These are phyloP conservation scores for Fusarium tricinctum DNA, from an alignment of 2,329 filamentous ascomycete species.

Conservation along the genomic window DNA sequence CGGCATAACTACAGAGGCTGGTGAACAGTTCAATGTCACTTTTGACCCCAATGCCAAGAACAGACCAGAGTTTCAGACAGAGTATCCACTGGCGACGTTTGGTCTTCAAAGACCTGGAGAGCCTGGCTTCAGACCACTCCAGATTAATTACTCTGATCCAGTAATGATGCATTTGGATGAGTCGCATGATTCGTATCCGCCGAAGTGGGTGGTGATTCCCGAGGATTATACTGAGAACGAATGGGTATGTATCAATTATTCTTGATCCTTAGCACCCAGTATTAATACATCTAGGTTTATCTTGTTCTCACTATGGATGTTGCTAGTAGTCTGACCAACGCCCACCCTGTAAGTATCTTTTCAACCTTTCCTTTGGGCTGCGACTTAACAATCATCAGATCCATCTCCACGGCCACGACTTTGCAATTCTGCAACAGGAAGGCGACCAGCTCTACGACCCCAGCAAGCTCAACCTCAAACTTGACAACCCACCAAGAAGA, in stretches of 20 bases:
- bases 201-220: constrained; percentile 41
- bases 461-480: constrained; percentile 25
- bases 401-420: constrained; percentile 46
- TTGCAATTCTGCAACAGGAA: constrained; percentile 40
- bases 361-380: no score
- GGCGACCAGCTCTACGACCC: constrained; percentile 27
- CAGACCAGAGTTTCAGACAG: not conserved
- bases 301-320: constrained; percentile 38
- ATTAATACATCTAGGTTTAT: constrained; percentile 22
- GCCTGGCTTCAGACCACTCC: constrained; percentile 25
- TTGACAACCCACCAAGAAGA: constrained; percentile 63
- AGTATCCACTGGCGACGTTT: constrained; percentile 34
- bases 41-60: constrained; percentile 7
- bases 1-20: not conserved
- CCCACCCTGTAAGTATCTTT: constrained; percentile 37
- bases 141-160: constrained; percentile 39
- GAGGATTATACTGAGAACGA: constrained; percentile 39
- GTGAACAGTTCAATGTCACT: constrained; percentile 38
- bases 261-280: not conserved
- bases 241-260: constrained; percentile 16
- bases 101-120: constrained; percentile 27
- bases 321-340: not conserved
- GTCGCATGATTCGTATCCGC: not conserved
- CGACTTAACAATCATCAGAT: constrained; percentile 10
- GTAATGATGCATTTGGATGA: constrained; percentile 35